A percentile compares a stretch with the other conserved stretches of the same genome.
phyloP scores from a whole-genome alignment of 164 flowering plant species.

The Stephania cephalantha region DNA sequence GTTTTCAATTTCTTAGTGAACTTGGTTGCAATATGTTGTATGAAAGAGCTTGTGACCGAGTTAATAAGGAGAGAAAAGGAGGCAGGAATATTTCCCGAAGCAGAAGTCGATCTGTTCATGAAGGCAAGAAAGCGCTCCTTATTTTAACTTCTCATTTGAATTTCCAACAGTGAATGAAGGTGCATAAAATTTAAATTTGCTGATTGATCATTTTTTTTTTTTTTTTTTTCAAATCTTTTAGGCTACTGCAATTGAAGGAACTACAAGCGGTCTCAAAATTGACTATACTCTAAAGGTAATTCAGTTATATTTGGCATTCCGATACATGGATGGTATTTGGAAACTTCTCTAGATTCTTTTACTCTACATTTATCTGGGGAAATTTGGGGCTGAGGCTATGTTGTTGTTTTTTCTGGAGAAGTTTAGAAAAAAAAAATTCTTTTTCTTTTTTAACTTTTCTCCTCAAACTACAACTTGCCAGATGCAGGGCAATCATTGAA shows the following conservation, averaged over 20 bases:
- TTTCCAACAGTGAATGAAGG: not conserved
- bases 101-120: slow-evolving; percentile 92
- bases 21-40: not conserved
- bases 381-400: not conserved
- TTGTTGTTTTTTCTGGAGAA: not conserved
- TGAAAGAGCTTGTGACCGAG: slow-evolving; percentile 64
- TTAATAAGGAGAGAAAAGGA: slow-evolving; percentile 81
- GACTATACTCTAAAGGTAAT: slow-evolving; percentile 69
- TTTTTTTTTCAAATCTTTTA: slow-evolving; percentile 15
- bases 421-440: no score
- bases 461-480: not conserved
- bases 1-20: not conserved
- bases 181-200: not conserved
- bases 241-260: slow-evolving; percentile 75
- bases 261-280: slow-evolving; percentile 65
- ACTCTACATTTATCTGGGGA: not conserved
- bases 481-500: not conserved
- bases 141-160: no score
- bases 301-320: not conserved
- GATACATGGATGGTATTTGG: not conserved
- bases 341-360: no score
- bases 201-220: not conserved
- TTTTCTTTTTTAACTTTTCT: not conserved
- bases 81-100: slow-evolving; percentile 70
- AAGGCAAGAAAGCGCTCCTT: slow-evolving; percentile 40